Evolutionary conservation across 2,329 filamentous ascomycete genomes (phyloP).

Genomic region (Aureobasidium pullulans): DNA sequence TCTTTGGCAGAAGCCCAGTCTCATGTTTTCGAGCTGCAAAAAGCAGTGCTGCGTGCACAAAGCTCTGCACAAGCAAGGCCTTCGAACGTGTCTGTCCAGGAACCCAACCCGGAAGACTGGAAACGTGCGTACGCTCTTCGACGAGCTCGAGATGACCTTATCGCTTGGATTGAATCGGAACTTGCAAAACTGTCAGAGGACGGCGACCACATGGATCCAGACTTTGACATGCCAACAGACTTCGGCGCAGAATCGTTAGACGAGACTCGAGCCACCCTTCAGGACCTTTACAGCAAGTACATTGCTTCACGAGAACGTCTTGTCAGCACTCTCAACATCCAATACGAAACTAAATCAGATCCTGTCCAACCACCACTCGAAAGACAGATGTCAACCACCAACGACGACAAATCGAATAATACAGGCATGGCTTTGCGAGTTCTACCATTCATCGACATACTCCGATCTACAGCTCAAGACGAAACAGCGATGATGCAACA

Average conservation of each 20-base stretch:
- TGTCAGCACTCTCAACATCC: neutral
- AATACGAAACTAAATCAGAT: neutral
- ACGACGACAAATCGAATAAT: neutral
- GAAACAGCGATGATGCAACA: conserved; percentile 23
- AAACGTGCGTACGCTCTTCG: conserved; percentile 6
- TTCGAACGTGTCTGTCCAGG: neutral
- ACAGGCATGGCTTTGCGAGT: conserved; percentile 12
- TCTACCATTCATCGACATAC: conserved; percentile 21
- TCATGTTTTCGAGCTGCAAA: conserved; percentile 13
- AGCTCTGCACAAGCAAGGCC: neutral
- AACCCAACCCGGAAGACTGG: neutral
- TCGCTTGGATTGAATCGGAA: conserved; percentile 14
- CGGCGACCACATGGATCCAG: neutral
- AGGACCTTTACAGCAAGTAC: conserved; percentile 1
- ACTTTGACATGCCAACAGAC: neutral
- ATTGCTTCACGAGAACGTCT: neutral
- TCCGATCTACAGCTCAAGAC: conserved; percentile 18
- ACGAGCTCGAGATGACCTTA: conserved; percentile 13
- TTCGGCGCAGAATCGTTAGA: neutral
- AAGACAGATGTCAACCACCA: neutral
- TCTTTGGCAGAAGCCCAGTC: neutral
- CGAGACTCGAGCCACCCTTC: neutral
- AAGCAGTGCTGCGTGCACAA: conserved; percentile 13
- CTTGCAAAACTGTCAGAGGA: conserved; percentile 14
- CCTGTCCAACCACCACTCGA: neutral